Base-by-base conservation (phyloP, 495 filamentous ascomycete genomes). In the Penicillium nucicola region DNA sequence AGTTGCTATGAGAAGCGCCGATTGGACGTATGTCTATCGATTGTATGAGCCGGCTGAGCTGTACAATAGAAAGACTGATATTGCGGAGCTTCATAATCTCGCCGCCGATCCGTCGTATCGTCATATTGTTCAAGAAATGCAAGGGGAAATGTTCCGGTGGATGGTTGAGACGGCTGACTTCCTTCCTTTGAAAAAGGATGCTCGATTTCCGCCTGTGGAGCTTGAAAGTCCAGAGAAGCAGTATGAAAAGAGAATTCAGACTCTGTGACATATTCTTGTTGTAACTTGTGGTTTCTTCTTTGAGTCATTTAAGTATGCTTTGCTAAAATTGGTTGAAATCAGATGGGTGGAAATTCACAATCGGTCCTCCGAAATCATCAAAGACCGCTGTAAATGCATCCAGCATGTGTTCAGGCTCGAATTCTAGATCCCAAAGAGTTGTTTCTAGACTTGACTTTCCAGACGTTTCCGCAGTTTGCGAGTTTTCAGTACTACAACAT, bases 41-140 rank as follows among this genome's bases (percentile, higher is more conserved):
- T 43, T 65, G 51, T 61, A 68, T 41, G 59, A 63, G 48, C 56
- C 59, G 25, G 43, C 56, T 10, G 62, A 65, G 52, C 35, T 67
- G 41, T 62, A 65, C 38, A 40, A 58, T 46, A 55, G 56, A 10
- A 20, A 43, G 4, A 18, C 53, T 20, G 57, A 64, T 42, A 55
- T 50, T 1, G 31, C 51, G 1, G 60, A 61, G 49, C 50, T 56
- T 48, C 55, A 64, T 50, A 61, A 63, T 25, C 33, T 61, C 10
- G 53, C 55, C 17, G 53, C 57, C 31, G 53, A 53, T 32, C 56
- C 46, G 18, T 17, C 34, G 13, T 50, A 43, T 42, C 37, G 44
- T 15, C 42, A 50, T 18, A 20, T 56, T 19, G 20, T 47, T 23
- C 36, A 41, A 17, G 36, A 41, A 14, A 47, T 60, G 28, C 53